Evolutionary conservation across 768 basidiomycete genomes (phyloP).

Genomic region (Cubamyces lactineus): DNA sequence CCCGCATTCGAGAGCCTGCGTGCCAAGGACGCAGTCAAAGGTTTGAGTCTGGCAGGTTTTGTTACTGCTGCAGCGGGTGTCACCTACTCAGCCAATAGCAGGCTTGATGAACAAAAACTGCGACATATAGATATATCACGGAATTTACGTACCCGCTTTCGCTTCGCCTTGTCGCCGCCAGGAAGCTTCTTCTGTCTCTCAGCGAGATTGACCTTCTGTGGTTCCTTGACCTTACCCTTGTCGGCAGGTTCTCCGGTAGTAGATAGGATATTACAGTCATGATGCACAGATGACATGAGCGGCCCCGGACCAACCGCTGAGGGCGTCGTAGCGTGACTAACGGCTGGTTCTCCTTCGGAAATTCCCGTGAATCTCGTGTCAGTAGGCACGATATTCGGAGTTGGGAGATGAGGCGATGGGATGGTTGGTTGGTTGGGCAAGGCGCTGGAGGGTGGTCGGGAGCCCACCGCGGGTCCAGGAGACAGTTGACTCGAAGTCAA

Average conservation of each 20-base stretch:
- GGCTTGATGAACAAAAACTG: neutral
- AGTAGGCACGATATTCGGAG: neutral
- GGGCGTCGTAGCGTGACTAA: neutral
- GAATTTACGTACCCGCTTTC: constrained; percentile 20
- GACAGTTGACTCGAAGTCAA: constrained; percentile 47
- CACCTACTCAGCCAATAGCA: constrained; percentile 11
- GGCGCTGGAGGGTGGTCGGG: constrained; percentile 2
- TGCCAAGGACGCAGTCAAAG: constrained; percentile 19
- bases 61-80: constrained; percentile 15
- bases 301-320: neutral
- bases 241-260: neutral
- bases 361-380: neutral
- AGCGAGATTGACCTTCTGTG: neutral
- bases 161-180: constrained; percentile 23
- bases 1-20: constrained; percentile 11
- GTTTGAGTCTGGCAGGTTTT: constrained; percentile 23
- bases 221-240: constrained; percentile 17
- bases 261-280: neutral
- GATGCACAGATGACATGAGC: neutral
- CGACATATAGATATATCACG: constrained; percentile 2
- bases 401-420: neutral
- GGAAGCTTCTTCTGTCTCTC: constrained; percentile 12
- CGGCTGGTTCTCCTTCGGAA: neutral
- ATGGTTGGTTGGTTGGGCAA: neutral
- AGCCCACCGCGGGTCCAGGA: constrained; percentile 36